A percentile compares a stretch with the other conserved stretches of the same genome.
Evolutionary conservation across 768 basidiomycete species (phyloP).

Genomic region (Hypholoma fasciculare): DNA sequence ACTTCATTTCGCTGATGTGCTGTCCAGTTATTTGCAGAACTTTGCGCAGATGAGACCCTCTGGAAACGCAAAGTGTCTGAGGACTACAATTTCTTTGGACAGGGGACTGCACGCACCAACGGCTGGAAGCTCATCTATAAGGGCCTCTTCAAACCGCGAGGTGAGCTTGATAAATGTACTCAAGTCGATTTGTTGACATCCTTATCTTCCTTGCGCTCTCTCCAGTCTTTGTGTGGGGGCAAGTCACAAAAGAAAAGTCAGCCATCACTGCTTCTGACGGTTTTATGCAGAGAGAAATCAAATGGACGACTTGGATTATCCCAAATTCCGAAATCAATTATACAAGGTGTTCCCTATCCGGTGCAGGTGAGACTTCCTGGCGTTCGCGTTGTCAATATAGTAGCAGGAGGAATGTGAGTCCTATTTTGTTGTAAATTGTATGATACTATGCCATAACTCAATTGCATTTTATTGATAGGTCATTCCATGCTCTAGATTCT

Average conservation of each 20-base stretch:
- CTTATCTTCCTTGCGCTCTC: background rate
- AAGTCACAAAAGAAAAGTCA: slow-evolving; percentile 14
- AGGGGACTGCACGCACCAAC: slow-evolving; percentile 67
- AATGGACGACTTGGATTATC: slow-evolving; percentile 66
- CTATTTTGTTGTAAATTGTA: background rate
- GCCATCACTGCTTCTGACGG: background rate
- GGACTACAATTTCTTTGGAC: slow-evolving; percentile 80
- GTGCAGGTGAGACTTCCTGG: slow-evolving; percentile 59
- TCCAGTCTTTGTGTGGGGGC: slow-evolving; percentile 56
- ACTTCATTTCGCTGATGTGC: background rate
- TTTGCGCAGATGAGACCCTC: slow-evolving; percentile 74
- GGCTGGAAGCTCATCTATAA: slow-evolving; percentile 85
- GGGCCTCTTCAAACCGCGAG: slow-evolving; percentile 67
- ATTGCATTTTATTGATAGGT: slow-evolving; percentile 45
- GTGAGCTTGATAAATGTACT: slow-evolving; percentile 34
- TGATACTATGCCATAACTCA: background rate
- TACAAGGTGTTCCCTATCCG: slow-evolving; percentile 60
- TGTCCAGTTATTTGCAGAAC: slow-evolving; percentile 31
- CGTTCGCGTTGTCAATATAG: slow-evolving; percentile 66
- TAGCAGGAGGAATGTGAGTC: slow-evolving; percentile 81
- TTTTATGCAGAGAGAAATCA: slow-evolving; percentile 48
- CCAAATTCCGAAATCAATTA: slow-evolving; percentile 30
- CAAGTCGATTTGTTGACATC: background rate
- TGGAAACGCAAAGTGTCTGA: slow-evolving; percentile 70
- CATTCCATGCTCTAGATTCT: slow-evolving; percentile 84